Conservation (phyloP, 345 rosid species). For the Limnanthes douglasii region DNA sequence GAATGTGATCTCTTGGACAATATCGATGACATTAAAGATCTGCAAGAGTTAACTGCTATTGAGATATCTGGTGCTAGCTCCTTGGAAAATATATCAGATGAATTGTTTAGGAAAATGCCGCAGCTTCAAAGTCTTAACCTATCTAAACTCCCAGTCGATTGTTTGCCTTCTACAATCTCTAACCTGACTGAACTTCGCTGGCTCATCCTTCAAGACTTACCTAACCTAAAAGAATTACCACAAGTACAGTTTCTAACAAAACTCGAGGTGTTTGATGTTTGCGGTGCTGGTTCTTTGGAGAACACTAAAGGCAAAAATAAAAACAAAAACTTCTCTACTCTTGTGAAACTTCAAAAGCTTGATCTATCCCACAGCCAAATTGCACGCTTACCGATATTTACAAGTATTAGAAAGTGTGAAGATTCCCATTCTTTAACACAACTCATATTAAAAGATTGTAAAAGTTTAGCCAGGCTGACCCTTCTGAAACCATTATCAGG, state of each 20-base stretch:
- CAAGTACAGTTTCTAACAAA: conserved; percentile 8
- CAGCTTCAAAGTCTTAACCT: conserved; percentile 37
- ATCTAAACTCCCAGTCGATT: conserved; percentile 16
- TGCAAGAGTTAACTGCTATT: conserved; percentile 20
- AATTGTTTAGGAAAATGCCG: conserved; percentile 11
- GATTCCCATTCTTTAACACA: conserved; percentile 9
- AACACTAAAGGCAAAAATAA: conserved; percentile 12
- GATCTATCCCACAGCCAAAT: conserved; percentile 32
- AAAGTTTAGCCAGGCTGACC: conserved; percentile 11
- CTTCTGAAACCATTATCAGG: conserved; percentile 9
- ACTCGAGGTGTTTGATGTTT: conserved; percentile 41
- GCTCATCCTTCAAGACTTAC: conserved; percentile 27
- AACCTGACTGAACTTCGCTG: conserved; percentile 16
- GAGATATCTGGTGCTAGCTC: conserved; percentile 43
- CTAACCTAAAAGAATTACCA: conserved; percentile 20
- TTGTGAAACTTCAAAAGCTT: conserved; percentile 22
- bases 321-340: conserved; percentile 17
- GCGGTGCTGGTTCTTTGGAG: conserved; percentile 19
- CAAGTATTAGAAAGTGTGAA: background rate
- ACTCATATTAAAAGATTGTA: conserved; percentile 14
- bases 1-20: conserved; percentile 21
- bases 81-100: conserved; percentile 11
- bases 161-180: conserved; percentile 19
- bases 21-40: conserved; percentile 8
- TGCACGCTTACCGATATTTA: conserved; percentile 24